A percentile compares a stretch with the other conserved stretches of the same genome.
Conservation (phyloP, 441 rosid species). For the Adansonia grandidieri region DNA sequence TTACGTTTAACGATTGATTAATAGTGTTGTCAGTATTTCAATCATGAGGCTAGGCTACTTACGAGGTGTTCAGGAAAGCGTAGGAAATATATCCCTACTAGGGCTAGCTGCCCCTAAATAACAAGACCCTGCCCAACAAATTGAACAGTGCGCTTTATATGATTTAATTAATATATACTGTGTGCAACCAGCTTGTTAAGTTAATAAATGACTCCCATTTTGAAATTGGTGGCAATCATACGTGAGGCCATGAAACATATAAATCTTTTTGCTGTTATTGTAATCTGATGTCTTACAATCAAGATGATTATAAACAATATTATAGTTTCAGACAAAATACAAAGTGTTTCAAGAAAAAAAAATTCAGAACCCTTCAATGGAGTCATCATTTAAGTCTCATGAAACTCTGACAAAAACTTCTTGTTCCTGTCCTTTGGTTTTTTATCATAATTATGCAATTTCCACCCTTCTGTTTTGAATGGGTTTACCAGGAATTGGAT, state of each 20-base stretch:
- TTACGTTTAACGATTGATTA: not conserved
- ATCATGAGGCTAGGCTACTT: constrained; percentile 52
- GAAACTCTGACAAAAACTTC: constrained; percentile 21
- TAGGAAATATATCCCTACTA: constrained; percentile 24
- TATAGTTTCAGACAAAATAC: not conserved
- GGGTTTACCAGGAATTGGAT: not conserved
- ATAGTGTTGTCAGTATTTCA: constrained; percentile 43
- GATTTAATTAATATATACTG: not conserved
- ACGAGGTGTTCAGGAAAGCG: not conserved
- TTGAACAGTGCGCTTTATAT: not conserved
- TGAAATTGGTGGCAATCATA: constrained; percentile 24
- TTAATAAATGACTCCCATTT: constrained; percentile 16
- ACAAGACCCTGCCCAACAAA: constrained; percentile 28
- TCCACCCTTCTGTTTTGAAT: not conserved
- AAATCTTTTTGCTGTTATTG: constrained; percentile 5
- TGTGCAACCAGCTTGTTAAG: not conserved
- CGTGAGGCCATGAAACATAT: not conserved
- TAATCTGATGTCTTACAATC: constrained; percentile 1
- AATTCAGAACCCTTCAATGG: constrained; percentile 11
- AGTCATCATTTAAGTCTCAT: constrained; percentile 24
- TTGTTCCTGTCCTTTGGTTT: constrained; percentile 4
- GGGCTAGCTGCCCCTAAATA: constrained; percentile 27
- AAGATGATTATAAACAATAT: not conserved
- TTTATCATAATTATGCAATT: not conserved
- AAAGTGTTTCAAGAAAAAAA: constrained; percentile 6